Evolutionary conservation across 345 rosid genomes (phyloP).

Genomic region (Cardiospermum halicacabum): DNA sequence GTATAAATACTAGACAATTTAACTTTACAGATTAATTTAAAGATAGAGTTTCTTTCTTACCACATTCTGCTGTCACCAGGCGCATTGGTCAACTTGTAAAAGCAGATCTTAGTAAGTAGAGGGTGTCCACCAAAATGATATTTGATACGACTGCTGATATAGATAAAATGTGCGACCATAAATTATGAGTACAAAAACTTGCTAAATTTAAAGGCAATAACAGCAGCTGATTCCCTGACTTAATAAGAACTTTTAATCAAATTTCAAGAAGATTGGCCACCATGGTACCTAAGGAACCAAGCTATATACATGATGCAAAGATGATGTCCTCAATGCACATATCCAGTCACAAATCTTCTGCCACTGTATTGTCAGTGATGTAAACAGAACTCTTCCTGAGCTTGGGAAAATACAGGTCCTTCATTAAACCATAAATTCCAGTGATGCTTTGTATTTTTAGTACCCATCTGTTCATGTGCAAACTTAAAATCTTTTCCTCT

Average conservation of each 20-base stretch:
- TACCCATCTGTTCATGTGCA: constrained; percentile 13
- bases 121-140: constrained; percentile 11
- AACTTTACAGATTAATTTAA: constrained; percentile 13
- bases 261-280: constrained; percentile 7
- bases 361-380: background rate
- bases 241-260: constrained; percentile 14
- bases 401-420: constrained; percentile 5
- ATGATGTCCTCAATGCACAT: constrained; percentile 14
- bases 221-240: constrained; percentile 20
- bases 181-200: constrained; percentile 23
- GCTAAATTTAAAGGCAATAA: constrained; percentile 17
- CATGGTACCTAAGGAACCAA: constrained; percentile 14
- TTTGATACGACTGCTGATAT: constrained; percentile 13
- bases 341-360: constrained; percentile 10
- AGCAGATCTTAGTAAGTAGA: constrained; percentile 7
- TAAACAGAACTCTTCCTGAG: background rate
- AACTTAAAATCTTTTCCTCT: constrained; percentile 58
- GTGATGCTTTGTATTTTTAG: background rate
- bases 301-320: constrained; percentile 18
- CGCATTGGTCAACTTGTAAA: constrained; percentile 8
- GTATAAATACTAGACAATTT: constrained; percentile 10
- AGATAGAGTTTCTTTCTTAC: constrained; percentile 9
- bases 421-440: constrained; percentile 1
- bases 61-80: constrained; percentile 13
- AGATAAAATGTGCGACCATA: constrained; percentile 13